Conservation (phyloP, 768 basidiomycete species). For the Mycena amicta region DNA sequence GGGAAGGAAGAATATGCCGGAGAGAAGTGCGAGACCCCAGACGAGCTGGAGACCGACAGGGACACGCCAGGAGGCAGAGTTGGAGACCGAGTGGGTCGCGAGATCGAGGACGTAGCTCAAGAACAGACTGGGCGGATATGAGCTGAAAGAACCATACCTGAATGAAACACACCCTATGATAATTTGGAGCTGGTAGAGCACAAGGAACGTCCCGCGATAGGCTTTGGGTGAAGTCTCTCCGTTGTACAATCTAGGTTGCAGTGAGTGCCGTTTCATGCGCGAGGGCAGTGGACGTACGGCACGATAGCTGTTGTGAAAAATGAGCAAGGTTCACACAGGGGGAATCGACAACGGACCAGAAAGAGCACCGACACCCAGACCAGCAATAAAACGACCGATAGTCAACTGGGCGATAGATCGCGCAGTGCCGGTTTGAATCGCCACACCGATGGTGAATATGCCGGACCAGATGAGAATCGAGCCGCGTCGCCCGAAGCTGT, state of each 20-base stretch:
- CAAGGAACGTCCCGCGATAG: constrained; percentile 69
- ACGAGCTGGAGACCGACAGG: constrained; percentile 76
- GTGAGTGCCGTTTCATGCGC: constrained; percentile 15
- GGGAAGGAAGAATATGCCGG: constrained; percentile 74
- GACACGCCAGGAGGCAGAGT: constrained; percentile 71
- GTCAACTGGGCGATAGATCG: constrained; percentile 66
- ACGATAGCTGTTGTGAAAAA: constrained; percentile 47
- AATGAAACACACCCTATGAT: constrained; percentile 57
- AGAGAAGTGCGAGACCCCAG: constrained; percentile 68
- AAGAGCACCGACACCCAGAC: constrained; percentile 75
- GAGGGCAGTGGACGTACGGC: constrained; percentile 36
- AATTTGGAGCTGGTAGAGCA: constrained; percentile 78
- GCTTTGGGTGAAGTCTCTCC: constrained; percentile 79
- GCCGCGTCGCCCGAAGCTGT: constrained; percentile 69
- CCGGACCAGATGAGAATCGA: constrained; percentile 78
- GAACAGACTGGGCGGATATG: constrained; percentile 54
- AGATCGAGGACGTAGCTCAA: constrained; percentile 72
- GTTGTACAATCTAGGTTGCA: constrained; percentile 59
- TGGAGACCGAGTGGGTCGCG: constrained; percentile 56
- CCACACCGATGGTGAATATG: constrained; percentile 71
- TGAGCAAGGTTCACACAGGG: neutral
- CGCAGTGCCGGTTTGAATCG: constrained; percentile 68
- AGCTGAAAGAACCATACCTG: neutral
- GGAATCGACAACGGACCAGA: constrained; percentile 48
- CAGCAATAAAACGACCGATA: constrained; percentile 74